Percentiles rank a stretch among this genome's conserved stretches.
These are phyloP conservation scores for Botrytis elliptica DNA, from an alignment of 2,329 filamentous ascomycete species.

Conservation along the genomic window DNA sequence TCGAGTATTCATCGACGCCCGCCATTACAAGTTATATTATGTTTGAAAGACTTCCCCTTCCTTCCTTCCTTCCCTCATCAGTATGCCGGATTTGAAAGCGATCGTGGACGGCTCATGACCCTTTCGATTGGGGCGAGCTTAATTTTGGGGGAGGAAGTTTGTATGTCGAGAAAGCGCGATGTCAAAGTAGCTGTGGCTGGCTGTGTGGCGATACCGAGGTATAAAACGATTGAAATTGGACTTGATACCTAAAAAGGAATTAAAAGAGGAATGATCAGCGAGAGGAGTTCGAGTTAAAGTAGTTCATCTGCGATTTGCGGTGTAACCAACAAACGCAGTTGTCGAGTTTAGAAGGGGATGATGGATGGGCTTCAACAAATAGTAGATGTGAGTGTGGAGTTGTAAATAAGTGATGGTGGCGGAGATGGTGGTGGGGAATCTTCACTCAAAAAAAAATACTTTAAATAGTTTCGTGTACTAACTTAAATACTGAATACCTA, in stretches of 20 bases:
- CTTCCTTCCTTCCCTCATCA: slow-evolving; percentile 36
- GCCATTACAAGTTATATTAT: slow-evolving; percentile 37
- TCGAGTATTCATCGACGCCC: slow-evolving; percentile 31
- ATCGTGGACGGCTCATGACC: slow-evolving; percentile 29
- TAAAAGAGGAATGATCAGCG: slow-evolving; percentile 18
- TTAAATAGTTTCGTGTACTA: slow-evolving; percentile 4
- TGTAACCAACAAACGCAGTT: slow-evolving; percentile 12
- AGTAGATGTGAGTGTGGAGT: slow-evolving; percentile 3
- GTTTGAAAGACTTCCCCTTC: slow-evolving; percentile 24
- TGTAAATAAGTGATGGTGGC: slow-evolving; percentile 18
- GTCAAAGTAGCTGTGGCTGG: slow-evolving; percentile 6
- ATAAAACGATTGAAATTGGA: slow-evolving; percentile 11
- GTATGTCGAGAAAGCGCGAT: not conserved
- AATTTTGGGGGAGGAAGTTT: not conserved
- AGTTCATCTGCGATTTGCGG: slow-evolving; percentile 16
- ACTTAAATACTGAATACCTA: not conserved
- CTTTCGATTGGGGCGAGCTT: slow-evolving; percentile 17
- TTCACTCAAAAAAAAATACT: slow-evolving; percentile 13
- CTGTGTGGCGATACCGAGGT: slow-evolving; percentile 16
- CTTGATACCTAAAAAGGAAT: slow-evolving; percentile 13
- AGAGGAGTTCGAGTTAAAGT: slow-evolving; percentile 3
- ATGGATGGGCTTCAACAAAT: slow-evolving; percentile 14
- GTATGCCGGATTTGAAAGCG: slow-evolving; percentile 29
- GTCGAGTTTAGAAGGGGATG: not conserved
- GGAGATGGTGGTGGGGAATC: slow-evolving; percentile 21